Evolutionary conservation across 306 rosid species (phyloP), one percentile per base, ranked within the genome.

Genomic region (Canavalia ensiformis): DNA sequence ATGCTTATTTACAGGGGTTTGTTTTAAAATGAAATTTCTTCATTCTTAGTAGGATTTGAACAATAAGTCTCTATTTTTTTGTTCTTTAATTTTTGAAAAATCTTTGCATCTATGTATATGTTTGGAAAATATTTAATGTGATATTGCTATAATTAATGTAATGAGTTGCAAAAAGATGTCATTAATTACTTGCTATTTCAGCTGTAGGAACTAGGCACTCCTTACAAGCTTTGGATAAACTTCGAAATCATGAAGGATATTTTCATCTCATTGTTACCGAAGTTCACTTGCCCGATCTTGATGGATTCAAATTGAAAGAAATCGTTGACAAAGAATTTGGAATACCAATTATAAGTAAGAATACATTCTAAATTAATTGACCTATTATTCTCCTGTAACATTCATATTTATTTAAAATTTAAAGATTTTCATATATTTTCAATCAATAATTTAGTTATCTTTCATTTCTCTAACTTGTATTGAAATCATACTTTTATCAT

Each of bases 261-360:
- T 58, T 58, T 58, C 65, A 58, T 2, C n/a, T 58, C 39, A 8
- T 30, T 30, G 2, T 58, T 8, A 58, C 10, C 6, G 65, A 58
- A 30, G 65, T 58, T 58, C 65, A 58, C 7, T 8, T 30, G 39
- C 39, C 65, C 0, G 6, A 58, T 30, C 39, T 58, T 8, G 65
- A 58, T 3, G 65, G 65, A 30, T 58, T 58, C 39, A 30, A 30
- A 58, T 10, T 58, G 3, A 58, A 58, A 58, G 35, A 58, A 58
- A 8, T 58, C 0, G 1, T 58, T 3, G 65, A 58, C 3, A 33
- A 58, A 58, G 65, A 58, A 30, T 58, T 58, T 30, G 2, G 13
- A 58, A 58, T 58, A 7, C 65, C 65, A 58, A 8, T 58, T 29
- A 58, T 58, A 29, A 58, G 65, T 58, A 30, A 58, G 65, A 18